Evolutionary conservation across 2,329 filamentous ascomycete species (phyloP), one percentile per base, ranked within the genome.

Genomic region (Orbilia quercus): DNA sequence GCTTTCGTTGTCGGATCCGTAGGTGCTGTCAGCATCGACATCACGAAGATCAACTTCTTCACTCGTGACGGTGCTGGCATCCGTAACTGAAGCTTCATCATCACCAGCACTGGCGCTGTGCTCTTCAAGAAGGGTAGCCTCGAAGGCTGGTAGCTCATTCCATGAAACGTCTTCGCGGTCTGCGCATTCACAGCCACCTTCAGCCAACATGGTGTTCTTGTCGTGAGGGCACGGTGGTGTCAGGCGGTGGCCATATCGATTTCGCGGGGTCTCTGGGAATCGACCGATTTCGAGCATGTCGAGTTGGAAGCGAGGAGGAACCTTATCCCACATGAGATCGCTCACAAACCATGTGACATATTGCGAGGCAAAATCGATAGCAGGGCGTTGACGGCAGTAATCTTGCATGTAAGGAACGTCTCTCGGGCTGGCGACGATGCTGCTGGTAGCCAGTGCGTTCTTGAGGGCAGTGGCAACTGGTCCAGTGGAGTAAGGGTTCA

Each of bases 401-500:
- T 74, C 58, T 20, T 63, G 63, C 70, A 74, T 74, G 20, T 74
- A 74, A 38, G 70, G 70, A 59, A 58, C 70, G 47, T 69, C 57
- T 22, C 64, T 40, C 3, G 70, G 70, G 63, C 70, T 74, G 12
- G 70, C 70, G 16, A 69, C 70, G 36, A 74, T 60, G 60, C 63
- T 63, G 45, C 22, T 53, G 12, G 62, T 64, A 16, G 70, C 70
- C 23, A 74, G 47, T 25, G 70, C 70, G 40, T 63, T 67, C 47
- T 74, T 74, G 48, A 74, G 63, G 28, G 70, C 70, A 23, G 57
- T 67, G 23, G 70, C 70, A 31, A 74, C 58, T 4, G 70, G 70
- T 55, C 70, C 70, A 11, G 55, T 74, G 25, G 70, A 67, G 57
- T 74, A 74, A 58, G 70, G 70, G 36, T 74, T 74, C 70, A 74